Evolutionary conservation across 2,329 filamentous ascomycete species (phyloP).

Genomic region (Trichoderma sp.): DNA sequence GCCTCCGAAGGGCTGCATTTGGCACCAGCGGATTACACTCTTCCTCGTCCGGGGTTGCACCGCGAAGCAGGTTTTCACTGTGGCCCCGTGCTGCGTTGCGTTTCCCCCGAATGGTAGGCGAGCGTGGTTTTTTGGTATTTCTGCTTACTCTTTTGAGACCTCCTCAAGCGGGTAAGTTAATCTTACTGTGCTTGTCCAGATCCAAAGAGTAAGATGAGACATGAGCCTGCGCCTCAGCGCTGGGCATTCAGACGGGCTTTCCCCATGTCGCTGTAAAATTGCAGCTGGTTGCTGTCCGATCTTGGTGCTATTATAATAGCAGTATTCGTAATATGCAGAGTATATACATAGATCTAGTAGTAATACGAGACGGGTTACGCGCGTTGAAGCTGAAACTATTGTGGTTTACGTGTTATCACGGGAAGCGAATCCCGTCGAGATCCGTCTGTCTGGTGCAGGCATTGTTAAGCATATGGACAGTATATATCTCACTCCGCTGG

Average conservation of each 20-base stretch:
- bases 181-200: background rate
- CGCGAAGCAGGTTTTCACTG: background rate
- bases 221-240: constrained; percentile 1
- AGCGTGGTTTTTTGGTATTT: background rate
- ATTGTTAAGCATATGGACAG: background rate
- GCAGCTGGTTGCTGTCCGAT: background rate
- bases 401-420: constrained; percentile 15
- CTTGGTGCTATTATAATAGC: background rate
- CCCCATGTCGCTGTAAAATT: constrained; percentile 12
- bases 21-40: constrained; percentile 2
- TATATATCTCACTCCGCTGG: background rate
- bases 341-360: background rate
- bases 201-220: constrained; percentile 7
- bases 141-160: background rate
- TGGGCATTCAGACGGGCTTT: background rate
- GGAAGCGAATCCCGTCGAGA: background rate
- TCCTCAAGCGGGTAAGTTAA: background rate
- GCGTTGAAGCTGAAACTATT: constrained; percentile 1
- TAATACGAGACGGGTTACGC: background rate
- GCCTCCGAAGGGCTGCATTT: constrained; percentile 17
- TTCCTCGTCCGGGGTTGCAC: constrained; percentile 1
- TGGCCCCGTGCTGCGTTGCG: constrained; percentile 1
- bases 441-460: background rate
- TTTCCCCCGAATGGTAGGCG: background rate
- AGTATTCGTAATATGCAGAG: background rate